Base-by-base conservation (phyloP, 2,329 filamentous ascomycete species). In the Claviceps monticola region DNA sequence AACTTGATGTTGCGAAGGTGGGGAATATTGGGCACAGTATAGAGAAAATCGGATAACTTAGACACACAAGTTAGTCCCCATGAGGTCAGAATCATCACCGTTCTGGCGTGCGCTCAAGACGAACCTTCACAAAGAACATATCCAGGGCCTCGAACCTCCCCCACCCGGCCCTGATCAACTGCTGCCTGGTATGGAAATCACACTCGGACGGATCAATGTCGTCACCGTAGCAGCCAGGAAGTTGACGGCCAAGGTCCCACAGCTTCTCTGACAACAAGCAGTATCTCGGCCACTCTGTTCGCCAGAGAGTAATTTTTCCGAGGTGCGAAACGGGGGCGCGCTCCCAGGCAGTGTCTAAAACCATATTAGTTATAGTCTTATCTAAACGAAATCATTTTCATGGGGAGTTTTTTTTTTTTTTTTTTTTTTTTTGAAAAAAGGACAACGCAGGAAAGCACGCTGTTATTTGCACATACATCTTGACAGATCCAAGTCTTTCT, bases 111-210 rank as follows among this genome's bases (percentile, higher is more conserved):
- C 9, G 43, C 16, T 29, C 14, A 26, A 5, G 19, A 42, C 50
- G 55, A 66, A 83, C 79, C 71, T 82, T 83, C 56, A 84, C 75
- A 59, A 84, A 83, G 62, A 84, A 84, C 72, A 83, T 73, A 57
- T 83, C 76, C 60, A 77, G 74, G 17, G 72, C 71, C 54, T 72
- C 64, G 62, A 83, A 82, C 57, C 70, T 71, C 51, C 75, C 69
- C 66, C 71, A 72, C 14, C 76, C 74, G 44, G 74, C 72, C 29
- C 65, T 61, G 47, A 71, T 73, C 38, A 80, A 70, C 51, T 65
- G 65, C 56, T 76, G 69, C 39, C 70, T 69, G 13, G 63, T 66
- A 46, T 65, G 62, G 53, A 72, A 72, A 51, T 66, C 62, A 62
- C 80, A 60, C 5, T 60, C 62, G 13, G 64, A 64, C 1, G 75